These are phyloP conservation scores for Camillea tinctor DNA, from an alignment of 2,329 filamentous ascomycete genomes.

Conservation along the genomic window DNA sequence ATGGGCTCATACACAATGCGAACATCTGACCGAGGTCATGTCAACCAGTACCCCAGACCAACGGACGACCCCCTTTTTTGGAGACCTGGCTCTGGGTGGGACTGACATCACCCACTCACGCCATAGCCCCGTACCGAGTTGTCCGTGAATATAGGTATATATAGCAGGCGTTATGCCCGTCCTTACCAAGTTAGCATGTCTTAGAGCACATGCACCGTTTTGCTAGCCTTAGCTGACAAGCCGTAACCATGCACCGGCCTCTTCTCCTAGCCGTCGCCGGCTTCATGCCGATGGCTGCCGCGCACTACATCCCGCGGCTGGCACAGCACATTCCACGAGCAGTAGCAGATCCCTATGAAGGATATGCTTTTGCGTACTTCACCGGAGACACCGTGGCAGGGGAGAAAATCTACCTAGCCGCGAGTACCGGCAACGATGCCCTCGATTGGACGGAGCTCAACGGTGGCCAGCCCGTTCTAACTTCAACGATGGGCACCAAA, in stretches of 20 bases:
- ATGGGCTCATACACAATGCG: background rate
- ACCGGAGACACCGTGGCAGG: constrained; percentile 43
- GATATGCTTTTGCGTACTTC: constrained; percentile 54
- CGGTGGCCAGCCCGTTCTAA: constrained; percentile 43
- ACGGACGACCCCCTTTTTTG: background rate
- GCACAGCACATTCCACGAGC: constrained; percentile 7
- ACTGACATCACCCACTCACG: background rate
- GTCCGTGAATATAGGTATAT: background rate
- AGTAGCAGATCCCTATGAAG: constrained; percentile 29
- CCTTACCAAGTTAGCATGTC: background rate
- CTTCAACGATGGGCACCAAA: constrained; percentile 45
- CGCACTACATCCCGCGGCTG: constrained; percentile 8
- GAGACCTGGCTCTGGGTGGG: background rate
- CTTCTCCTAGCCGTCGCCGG: constrained; percentile 3
- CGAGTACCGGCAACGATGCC: constrained; percentile 52
- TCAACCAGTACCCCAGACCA: background rate
- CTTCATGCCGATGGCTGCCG: constrained; percentile 3
- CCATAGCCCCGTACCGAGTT: background rate
- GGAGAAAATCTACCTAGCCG: constrained; percentile 53
- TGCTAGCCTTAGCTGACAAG: background rate
- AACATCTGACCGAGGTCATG: constrained; percentile 1
- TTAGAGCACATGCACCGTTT: background rate
- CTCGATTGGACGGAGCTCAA: constrained; percentile 51
- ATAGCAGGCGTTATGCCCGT: background rate
- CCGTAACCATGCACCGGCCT: constrained; percentile 5